Evolutionary conservation across 1,284 basidiomycete genomes (phyloP), one percentile per base, ranked within the genome.

Genomic region (Dichomitus squalens): DNA sequence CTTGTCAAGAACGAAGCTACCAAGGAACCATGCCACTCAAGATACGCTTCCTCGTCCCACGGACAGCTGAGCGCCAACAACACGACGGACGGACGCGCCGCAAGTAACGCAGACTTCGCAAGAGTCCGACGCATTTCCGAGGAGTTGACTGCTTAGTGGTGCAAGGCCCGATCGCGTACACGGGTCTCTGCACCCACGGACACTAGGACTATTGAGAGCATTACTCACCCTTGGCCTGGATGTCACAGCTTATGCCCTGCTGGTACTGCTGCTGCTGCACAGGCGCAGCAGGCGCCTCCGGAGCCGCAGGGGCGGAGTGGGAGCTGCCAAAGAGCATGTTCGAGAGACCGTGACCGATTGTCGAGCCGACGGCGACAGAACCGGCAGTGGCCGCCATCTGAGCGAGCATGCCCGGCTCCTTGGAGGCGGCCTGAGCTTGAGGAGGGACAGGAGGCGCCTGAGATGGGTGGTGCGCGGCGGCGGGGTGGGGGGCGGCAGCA

Each of bases 371-470:
- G 6, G 93, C 93, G 39, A 95, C 93, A 60, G 89, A 91, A 54
- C 92, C 92, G 27, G 92, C 92, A 7, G 93, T 95, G 14, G 92
- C 92, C 53, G 92, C 93, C 91, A 95, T 95, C 72, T 90, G 87
- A 0, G 83, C 78, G 16, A 93, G 57, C 79, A 93, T 78, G 6
- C 90, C 90, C 0, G 90, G 89, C 50, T 73, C 69, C 67, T 71
- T 61, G 67, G 71, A 23, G 67, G 61, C 60, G 7, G 67, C 52
- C 50, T 69, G 65, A 1, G 71, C 63, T 34, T 69, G 68, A 29
- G 69, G 59, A 7, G 73, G 64, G 8, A 68, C 69, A 1, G 71
- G 65, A 7, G 68, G 69, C 1, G 71, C 68, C 20, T 71, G 71
- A 4, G 71, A 67, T 16, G 75, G 74, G n/a, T 81, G 73, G 41